These are phyloP conservation scores for Aspergillus ochraceoroseus DNA, from an alignment of 2,329 filamentous ascomycete genomes.

Conservation along the genomic window DNA sequence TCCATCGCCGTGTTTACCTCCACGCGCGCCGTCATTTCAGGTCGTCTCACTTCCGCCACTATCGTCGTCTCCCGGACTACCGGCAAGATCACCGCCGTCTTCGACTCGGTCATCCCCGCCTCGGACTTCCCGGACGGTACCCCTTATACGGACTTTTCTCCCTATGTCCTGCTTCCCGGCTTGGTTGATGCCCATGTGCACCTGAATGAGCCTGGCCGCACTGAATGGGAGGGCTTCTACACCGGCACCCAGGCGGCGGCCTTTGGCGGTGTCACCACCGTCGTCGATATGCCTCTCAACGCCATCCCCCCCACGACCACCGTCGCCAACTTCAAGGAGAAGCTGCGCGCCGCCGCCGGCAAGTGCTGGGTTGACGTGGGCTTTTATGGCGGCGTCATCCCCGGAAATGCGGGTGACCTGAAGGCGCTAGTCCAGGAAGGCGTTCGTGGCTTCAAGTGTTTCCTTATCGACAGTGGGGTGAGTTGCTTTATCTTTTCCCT, in stretches of 20 bases:
- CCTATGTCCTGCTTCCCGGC: conserved; percentile 78
- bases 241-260: conserved; percentile 91
- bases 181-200: conserved; percentile 97
- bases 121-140: conserved; percentile 67
- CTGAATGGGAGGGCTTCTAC: conserved; percentile 97
- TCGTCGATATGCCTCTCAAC: conserved; percentile 96
- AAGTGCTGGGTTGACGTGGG: conserved; percentile 99
- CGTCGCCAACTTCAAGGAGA: conserved; percentile 72
- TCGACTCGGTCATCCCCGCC: conserved; percentile 67
- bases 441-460: conserved; percentile 94
- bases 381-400: conserved; percentile 92
- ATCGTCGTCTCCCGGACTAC: conserved; percentile 70
- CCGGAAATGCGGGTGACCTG: conserved; percentile 77
- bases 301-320: conserved; percentile 96
- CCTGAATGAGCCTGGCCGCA: conserved; percentile 91
- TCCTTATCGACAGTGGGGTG: conserved; percentile 93
- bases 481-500: too few relatives aligned
- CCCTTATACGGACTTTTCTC: conserved; percentile 76
- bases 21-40: conserved; percentile 72
- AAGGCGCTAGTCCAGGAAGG: conserved; percentile 76
- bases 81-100: conserved; percentile 77
- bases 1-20: conserved; percentile 75
- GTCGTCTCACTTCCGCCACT: conserved; percentile 73
- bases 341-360: conserved; percentile 73
- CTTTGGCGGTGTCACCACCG: conserved; percentile 92